Percentiles rank a stretch among this genome's conserved stretches.
phyloP scores from a whole-genome alignment of 805 yeast species.

The Nakazawaea ernobii region DNA sequence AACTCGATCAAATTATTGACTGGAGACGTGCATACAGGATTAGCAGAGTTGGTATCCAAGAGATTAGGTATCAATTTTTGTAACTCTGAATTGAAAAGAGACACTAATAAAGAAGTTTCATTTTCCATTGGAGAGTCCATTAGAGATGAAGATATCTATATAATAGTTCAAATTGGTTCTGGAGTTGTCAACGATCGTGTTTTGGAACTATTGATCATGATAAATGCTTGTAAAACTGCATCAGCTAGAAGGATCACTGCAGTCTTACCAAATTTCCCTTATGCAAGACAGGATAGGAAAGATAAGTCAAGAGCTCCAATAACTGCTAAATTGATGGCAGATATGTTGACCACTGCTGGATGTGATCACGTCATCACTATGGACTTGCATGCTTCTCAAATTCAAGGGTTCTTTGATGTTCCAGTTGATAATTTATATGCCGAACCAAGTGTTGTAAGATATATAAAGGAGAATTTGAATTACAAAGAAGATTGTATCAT shows the following conservation, averaged over 20 bases:
- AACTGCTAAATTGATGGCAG: slow-evolving; percentile 80
- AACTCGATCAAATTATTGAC: slow-evolving; percentile 66
- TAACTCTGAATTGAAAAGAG: slow-evolving; percentile 59
- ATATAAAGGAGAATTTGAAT: slow-evolving; percentile 58
- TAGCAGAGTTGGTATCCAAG: slow-evolving; percentile 64
- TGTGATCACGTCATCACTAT: slow-evolving; percentile 82
- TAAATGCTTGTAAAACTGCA: slow-evolving; percentile 78
- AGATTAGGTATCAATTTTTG: slow-evolving; percentile 55
- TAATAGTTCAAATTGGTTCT: slow-evolving; percentile 74
- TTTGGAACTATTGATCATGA: slow-evolving; percentile 69
- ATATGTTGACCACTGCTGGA: slow-evolving; percentile 77
- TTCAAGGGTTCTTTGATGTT: slow-evolving; percentile 78
- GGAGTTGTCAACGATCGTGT: slow-evolving; percentile 74
- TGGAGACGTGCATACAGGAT: slow-evolving; percentile 60
- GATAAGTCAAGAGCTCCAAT: slow-evolving; percentile 83
- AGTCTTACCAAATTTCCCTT: slow-evolving; percentile 77
- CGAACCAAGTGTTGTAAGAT: slow-evolving; percentile 74
- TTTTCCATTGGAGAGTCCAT: slow-evolving; percentile 77
- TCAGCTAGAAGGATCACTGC: slow-evolving; percentile 81
- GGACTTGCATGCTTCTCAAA: slow-evolving; percentile 87
- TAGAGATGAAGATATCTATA: slow-evolving; percentile 78
- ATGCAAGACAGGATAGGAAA: slow-evolving; percentile 85
- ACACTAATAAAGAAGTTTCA: slow-evolving; percentile 68
- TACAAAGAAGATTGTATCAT: slow-evolving; percentile 56
- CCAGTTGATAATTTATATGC: slow-evolving; percentile 85